Base-by-base conservation (phyloP, 208 protist species). In the Wallacemonas rigidus region DNA sequence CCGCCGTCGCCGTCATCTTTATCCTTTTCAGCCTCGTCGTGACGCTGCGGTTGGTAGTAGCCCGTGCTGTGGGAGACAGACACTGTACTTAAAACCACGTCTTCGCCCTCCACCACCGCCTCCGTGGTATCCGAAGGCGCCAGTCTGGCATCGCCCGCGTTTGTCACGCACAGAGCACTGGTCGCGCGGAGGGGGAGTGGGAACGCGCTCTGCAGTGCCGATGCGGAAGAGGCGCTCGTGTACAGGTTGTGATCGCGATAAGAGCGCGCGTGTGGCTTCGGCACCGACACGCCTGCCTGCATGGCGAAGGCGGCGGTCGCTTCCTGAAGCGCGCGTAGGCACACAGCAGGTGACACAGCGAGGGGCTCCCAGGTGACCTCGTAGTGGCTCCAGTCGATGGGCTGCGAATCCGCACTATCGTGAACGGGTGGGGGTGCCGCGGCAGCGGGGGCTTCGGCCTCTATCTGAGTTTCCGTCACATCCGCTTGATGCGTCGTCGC, bases 341-440 rank as follows among this genome's bases (percentile, higher is more conserved):
- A 26, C n/a, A 65, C 60, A 8, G 60, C 60, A 4, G 60, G 60
- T 3, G 60, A 65, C 40, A 65, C 40, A 17, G 40, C 26, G 8
- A 65, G 60, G 4, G 60, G 60, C 41, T 65, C 60, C 60, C 60
- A 65, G 38, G 40, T 48, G 40, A 65, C 41, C 60, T 65, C 60
- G 43, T 65, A 2, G n/a, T 65, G 36, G 17, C 41, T 65, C 60
- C 60, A 65, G 60, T 65, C 60, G 12, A 65, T n/a, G 43, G 60
- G 2, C 60, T 65, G 60, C 50, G 60, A 7, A 5, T 56, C 51
- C 15, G 14, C 53, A n/a, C 9, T 17, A 36, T 57, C 15, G 26
- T 26, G 26, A 26, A 26, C 26, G 26, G 26, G 26, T 26, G 26
- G 26, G 26, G 26, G 26, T 26, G 26, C 26, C 26, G 26, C 26